Evolutionary conservation across 139 green algal genomes (phyloP), one percentile per base, ranked within the genome.

Genomic region (Klebsormidium nitens): DNA sequence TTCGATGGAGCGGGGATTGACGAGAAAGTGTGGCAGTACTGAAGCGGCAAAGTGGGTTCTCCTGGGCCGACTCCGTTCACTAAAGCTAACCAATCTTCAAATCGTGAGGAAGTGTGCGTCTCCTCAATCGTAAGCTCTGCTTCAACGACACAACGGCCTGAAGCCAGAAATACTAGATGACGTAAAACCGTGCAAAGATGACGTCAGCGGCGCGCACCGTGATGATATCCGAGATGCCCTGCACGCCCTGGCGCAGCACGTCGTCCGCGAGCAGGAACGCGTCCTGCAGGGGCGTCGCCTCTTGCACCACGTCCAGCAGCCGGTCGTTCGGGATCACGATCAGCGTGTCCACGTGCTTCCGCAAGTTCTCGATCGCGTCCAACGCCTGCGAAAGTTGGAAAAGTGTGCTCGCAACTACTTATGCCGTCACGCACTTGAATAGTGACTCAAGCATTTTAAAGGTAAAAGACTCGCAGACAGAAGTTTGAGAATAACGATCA

Each of bases 181-280:
- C n/a, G n/a, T n/a, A n/a, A n/a, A n/a, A n/a, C n/a, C n/a, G n/a
- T n/a, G n/a, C n/a, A n/a, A n/a, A n/a, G n/a, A n/a, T n/a, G n/a
- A n/a, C n/a, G n/a, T n/a, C n/a, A n/a, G n/a, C n/a, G n/a, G n/a
- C 4, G 26, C 64, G 46, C 26, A 80, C 63, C 2, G 91, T 97
- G 81, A 98, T 97, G 85, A 98, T 98, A 79, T 98, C 93, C 1
- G 87, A 93, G 73, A 98, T 98, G 61, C 93, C 93, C 76, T 96
- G 90, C 36, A 91, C 89, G 44, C 89, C 89, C 87, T 97, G 91
- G 23, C 91, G 74, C 62, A 98, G 82, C 64, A 98, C 93, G 71
- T 97, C 92, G 70, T 98, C 93, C 1, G 93, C 93, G 35, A 97
- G 77, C 29, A 89, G 76, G 79, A 98, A 98, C 2, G 93, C 92